A percentile compares a stretch with the other conserved stretches of the same genome.
These are phyloP conservation scores for Chrysosporium queenslandicum DNA, from an alignment of 2,329 filamentous ascomycete species.

Conservation along the genomic window DNA sequence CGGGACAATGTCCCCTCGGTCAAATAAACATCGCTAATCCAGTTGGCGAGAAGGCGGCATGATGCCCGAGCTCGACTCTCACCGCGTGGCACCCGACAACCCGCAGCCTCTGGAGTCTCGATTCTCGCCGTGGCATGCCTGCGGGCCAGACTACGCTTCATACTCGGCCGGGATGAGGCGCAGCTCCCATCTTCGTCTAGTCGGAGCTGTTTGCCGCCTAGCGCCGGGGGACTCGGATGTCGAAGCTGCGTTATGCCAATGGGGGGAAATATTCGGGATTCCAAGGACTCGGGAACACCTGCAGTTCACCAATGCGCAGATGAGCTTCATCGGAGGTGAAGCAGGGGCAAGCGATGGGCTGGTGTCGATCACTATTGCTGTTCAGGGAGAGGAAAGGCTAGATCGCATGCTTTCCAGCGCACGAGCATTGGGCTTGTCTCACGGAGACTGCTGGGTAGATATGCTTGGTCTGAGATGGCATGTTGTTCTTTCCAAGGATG, in stretches of 20 bases:
- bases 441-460: slow-evolving; percentile 26
- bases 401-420: slow-evolving; percentile 28
- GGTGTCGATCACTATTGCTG: slow-evolving; percentile 32
- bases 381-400: slow-evolving; percentile 27
- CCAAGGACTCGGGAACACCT: slow-evolving; percentile 17
- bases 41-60: slow-evolving; percentile 28
- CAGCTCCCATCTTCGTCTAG: slow-evolving; percentile 28
- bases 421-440: slow-evolving; percentile 23
- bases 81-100: slow-evolving; percentile 26
- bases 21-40: not conserved
- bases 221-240: slow-evolving; percentile 30
- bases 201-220: slow-evolving; percentile 31
- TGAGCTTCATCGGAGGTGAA: slow-evolving; percentile 30
- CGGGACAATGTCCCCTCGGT: no score
- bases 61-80: slow-evolving; percentile 39
- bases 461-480: slow-evolving; percentile 35
- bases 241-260: slow-evolving; percentile 31
- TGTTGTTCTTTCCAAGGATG: slow-evolving; percentile 18
- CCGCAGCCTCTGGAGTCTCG: slow-evolving; percentile 30
- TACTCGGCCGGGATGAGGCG: slow-evolving; percentile 34
- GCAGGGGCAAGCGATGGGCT: slow-evolving; percentile 30
- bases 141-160: slow-evolving; percentile 27
- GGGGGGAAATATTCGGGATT: slow-evolving; percentile 34
- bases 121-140: slow-evolving; percentile 40
- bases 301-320: slow-evolving; percentile 26